A percentile compares a stretch with the other conserved stretches of the same genome.
phyloP scores from a whole-genome alignment of 257 asterid genomes.

The Verbascum thapsus region DNA sequence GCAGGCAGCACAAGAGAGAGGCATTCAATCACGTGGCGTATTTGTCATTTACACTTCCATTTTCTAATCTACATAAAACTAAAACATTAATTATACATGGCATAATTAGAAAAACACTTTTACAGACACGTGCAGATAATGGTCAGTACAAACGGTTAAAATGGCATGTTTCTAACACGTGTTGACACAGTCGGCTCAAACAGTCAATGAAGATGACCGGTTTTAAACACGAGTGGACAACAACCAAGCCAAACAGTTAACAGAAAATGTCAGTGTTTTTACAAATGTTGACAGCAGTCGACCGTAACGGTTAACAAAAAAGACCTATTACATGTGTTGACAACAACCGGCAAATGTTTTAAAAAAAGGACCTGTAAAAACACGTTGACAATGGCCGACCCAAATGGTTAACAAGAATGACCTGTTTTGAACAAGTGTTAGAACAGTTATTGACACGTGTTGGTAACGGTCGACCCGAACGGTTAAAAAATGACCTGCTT shows the following conservation, averaged over 20 bases:
- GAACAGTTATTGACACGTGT: too few relatives aligned
- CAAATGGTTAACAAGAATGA: too few relatives aligned
- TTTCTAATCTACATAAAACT: neutral
- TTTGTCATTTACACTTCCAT: conserved; percentile 8
- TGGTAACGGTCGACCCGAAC: neutral
- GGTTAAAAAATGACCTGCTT: neutral
- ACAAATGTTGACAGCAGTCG: too few relatives aligned
- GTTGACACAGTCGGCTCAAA: too few relatives aligned
- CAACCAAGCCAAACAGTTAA: conserved; percentile 1
- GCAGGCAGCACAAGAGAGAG: neutral
- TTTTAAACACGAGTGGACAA: neutral
- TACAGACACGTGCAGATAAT: conserved; percentile 2
- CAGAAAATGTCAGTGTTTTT: neutral
- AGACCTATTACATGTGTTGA: neutral
- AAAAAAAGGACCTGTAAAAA: too few relatives aligned
- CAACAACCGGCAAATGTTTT: too few relatives aligned
- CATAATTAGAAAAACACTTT: neutral
- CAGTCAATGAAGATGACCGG: neutral
- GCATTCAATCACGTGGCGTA: neutral
- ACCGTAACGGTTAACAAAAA: neutral
- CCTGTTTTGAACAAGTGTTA: conserved; percentile 7
- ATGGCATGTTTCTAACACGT: too few relatives aligned
- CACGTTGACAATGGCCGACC: too few relatives aligned
- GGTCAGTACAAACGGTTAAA: neutral
- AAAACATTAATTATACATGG: neutral